Percentiles rank a stretch among this genome's conserved stretches.
phyloP scores from a whole-genome alignment of 2,329 filamentous ascomycete genomes.

The Bipolaris victoriae region DNA sequence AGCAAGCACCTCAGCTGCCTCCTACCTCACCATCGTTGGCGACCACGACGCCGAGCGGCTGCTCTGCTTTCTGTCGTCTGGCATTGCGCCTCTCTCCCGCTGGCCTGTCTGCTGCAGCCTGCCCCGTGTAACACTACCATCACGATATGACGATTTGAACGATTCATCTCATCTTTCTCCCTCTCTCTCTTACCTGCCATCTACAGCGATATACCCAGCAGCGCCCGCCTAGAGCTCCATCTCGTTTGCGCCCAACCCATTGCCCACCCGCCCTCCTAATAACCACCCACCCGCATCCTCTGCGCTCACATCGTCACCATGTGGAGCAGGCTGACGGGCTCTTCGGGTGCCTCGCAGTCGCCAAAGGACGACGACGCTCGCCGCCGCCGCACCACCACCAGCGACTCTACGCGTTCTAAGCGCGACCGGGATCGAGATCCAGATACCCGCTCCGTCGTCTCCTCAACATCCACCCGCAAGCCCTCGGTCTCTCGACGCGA shows the following conservation, averaged over 20 bases:
- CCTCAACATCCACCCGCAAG: constrained; percentile 43
- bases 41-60: constrained; percentile 25
- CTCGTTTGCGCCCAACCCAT: constrained; percentile 31
- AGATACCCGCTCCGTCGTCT: constrained; percentile 45
- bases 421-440: constrained; percentile 34
- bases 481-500: constrained; percentile 41
- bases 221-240: constrained; percentile 17
- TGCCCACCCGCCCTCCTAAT: constrained; percentile 22
- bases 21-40: constrained; percentile 25
- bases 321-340: constrained; percentile 49
- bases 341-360: constrained; percentile 32
- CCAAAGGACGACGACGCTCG: constrained; percentile 38
- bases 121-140: constrained; percentile 20
- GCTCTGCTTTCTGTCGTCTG: constrained; percentile 16
- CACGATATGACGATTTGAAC: constrained; percentile 27
- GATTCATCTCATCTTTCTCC: constrained; percentile 19
- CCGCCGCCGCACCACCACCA: constrained; percentile 32
- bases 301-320: constrained; percentile 31
- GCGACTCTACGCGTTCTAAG: constrained; percentile 39
- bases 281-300: constrained; percentile 22
- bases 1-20: constrained; percentile 34
- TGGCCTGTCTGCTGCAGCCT: constrained; percentile 19
- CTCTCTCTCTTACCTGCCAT: constrained; percentile 18
- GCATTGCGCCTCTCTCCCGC: constrained; percentile 26
- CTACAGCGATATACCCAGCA: constrained; percentile 37